Evolutionary conservation across 139 green algal genomes (phyloP).

Genomic region (Marvania coccoides): DNA sequence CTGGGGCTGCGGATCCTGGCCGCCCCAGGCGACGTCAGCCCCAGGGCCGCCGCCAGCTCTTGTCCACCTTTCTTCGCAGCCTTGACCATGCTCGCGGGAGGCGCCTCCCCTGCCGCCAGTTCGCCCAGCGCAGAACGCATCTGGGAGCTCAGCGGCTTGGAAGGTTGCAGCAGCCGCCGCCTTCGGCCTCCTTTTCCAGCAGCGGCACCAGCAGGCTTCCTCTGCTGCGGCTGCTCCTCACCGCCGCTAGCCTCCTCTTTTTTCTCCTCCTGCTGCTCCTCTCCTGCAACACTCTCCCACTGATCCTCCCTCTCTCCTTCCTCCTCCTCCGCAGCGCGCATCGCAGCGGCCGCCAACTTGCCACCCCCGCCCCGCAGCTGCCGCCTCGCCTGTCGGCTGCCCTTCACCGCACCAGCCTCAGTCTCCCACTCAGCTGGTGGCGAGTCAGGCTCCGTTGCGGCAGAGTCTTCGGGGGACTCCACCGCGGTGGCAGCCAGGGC

Average conservation of each 20-base stretch:
- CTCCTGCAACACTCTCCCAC: not conserved
- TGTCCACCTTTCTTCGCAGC: not conserved
- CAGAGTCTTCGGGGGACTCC: too few relatives aligned
- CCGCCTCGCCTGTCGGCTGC: too few relatives aligned
- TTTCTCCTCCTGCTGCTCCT: not conserved
- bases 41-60: not conserved
- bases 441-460: not conserved
- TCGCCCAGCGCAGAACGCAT: constrained; percentile 14
- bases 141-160: not conserved
- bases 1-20: not conserved
- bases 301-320: not conserved
- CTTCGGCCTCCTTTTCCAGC: not conserved
- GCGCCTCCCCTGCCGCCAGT: not conserved
- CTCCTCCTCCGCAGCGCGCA: not conserved
- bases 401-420: not conserved
- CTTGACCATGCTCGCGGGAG: not conserved
- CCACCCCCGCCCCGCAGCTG: too few relatives aligned
- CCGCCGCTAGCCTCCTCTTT: not conserved
- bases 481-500: too few relatives aligned
- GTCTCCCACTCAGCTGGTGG: not conserved
- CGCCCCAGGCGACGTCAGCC: not conserved
- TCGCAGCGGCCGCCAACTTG: too few relatives aligned
- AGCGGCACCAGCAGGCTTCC: not conserved
- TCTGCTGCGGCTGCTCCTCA: not conserved
- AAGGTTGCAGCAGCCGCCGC: constrained; percentile 8